phyloP scores from a whole-genome alignment of 306 rosid genomes.

The Inga oerstediana region DNA sequence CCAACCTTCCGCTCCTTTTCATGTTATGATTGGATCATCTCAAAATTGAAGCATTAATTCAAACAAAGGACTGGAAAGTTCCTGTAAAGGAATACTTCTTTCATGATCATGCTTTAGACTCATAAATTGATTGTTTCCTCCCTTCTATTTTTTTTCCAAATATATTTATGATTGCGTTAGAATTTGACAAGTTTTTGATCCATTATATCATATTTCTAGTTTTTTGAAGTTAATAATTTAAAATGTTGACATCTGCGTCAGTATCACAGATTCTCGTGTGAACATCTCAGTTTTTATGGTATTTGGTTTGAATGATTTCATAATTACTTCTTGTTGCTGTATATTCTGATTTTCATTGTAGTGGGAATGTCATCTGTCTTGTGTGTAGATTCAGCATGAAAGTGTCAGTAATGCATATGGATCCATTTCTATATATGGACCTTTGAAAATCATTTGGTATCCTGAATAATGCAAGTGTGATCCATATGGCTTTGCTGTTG shows the following conservation, averaged over 20 bases:
- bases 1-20: neutral
- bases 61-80: neutral
- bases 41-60: neutral
- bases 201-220: neutral
- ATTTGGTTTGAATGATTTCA: neutral
- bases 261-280: neutral
- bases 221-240: neutral
- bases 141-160: neutral
- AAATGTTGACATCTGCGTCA: neutral
- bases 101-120: slow-evolving; percentile 3
- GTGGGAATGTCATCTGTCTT: too few species aligned
- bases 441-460: neutral
- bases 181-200: neutral
- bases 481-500: neutral
- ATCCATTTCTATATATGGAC: neutral
- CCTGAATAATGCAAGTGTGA: neutral
- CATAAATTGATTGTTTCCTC: neutral
- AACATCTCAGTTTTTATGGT: neutral
- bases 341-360: neutral
- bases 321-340: slow-evolving; percentile 1
- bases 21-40: neutral
- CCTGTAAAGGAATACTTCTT: neutral
- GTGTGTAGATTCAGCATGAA: neutral
- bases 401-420: neutral
- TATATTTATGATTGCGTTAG: slow-evolving; percentile 20